Base-by-base conservation (phyloP, 2,329 filamentous ascomycete genomes). In the Aureobasidium leucospermi region DNA sequence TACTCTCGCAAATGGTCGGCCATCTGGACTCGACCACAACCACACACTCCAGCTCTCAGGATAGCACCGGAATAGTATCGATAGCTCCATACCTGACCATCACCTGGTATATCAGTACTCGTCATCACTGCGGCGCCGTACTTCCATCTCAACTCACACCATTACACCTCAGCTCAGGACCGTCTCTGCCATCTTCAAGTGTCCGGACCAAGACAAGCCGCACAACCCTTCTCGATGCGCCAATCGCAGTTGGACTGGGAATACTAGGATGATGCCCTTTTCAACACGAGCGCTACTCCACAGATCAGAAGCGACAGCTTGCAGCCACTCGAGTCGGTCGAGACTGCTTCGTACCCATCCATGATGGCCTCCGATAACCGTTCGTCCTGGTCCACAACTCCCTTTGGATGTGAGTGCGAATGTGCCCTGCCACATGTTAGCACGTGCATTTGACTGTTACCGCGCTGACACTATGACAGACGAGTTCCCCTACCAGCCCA, bases 321-420 rank as follows among this genome's bases (percentile, higher is more conserved):
- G 51, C 51, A 55, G 29, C 51, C 51, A 28, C 48, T 29, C 19
- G 19, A 39, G 36, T 41, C 48, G 48, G 48, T 36, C 36, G 23
- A 39, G 48, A 28, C 48, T 41, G 48, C 34, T 6, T 29, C 48
- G 41, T 11, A 19, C 48, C 15, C 52, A n/a, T 34, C 13, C 43
- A 48, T 58, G 42, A 58, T 58, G 55, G 55, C 55, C 32, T 34
- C 55, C 32, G 55, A 58, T 34, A 58, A 58, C 11, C 29, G 42
- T 41, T 48, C 55, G 34, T 47, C 55, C 7, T 58, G 31, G 55
- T 58, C 42, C 42, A 47, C 28, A 15, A 58, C 31, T 48, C 55
- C 55, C 19, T 58, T 58, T 32, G 55, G 55, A 47, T 58, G 55
- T 58, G 43, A 58, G 55, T 48, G 31, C 13, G 16, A 10, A 7